These are phyloP conservation scores for Piloderma croceum DNA, from an alignment of 768 basidiomycete species.

Conservation along the genomic window DNA sequence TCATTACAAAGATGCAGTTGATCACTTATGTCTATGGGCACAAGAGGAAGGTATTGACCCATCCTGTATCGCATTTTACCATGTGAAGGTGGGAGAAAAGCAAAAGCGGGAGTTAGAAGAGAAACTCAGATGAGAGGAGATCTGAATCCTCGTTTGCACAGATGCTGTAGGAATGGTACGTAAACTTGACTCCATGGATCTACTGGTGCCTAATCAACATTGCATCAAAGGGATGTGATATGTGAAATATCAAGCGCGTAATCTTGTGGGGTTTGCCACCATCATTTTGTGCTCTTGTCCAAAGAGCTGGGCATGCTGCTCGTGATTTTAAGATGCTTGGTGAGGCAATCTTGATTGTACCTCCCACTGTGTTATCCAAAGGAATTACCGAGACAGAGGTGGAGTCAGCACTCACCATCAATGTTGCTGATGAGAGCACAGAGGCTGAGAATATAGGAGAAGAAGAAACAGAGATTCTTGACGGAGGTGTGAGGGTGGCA, in stretches of 20 bases:
- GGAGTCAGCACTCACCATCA: constrained; percentile 1
- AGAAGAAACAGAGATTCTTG: no score
- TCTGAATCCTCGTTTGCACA: constrained; percentile 19
- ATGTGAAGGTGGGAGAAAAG: constrained; percentile 15
- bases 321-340: constrained; percentile 10
- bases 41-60: constrained; percentile 8
- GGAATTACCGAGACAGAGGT: no score
- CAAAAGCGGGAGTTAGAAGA: constrained; percentile 17
- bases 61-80: constrained; percentile 18
- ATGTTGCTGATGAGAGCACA: constrained; percentile 9
- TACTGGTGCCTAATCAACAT: not conserved
- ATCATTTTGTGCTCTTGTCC: constrained; percentile 16
- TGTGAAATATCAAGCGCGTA: constrained; percentile 11
- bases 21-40: constrained; percentile 14
- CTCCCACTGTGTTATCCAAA: constrained; percentile 2
- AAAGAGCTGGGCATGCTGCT: constrained; percentile 16
- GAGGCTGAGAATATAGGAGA: no score
- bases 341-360: constrained; percentile 14
- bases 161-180: constrained; percentile 25
- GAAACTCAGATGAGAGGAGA: constrained; percentile 6
- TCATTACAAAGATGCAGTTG: constrained; percentile 10
- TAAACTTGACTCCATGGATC: not conserved
- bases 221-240: constrained; percentile 15
- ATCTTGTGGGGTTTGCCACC: constrained; percentile 17
- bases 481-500: no score